Base-by-base conservation (phyloP, 257 asterid genomes). In the Capsicum pubescens region DNA sequence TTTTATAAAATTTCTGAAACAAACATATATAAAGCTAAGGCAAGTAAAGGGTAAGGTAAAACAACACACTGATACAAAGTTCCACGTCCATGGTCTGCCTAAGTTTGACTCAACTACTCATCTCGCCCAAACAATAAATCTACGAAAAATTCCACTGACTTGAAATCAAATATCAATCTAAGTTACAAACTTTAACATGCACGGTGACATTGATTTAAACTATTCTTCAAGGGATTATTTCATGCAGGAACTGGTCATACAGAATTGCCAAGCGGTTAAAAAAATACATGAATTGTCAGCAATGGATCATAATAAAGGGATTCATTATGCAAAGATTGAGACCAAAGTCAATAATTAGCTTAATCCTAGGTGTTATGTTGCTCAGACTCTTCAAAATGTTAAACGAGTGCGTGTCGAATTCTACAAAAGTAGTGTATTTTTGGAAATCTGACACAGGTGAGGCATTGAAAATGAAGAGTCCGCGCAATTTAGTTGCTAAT, bases 11-110 rank as follows among this genome's bases (percentile, higher is more conserved):
- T 74, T 74, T 74, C 61, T 50, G 59, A 46, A 6, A 11, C 17
- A 48, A 46, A 72, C 39, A 19, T 48, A 48, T 50, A 54, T 4
- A 14, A 42, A 4, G 39, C 79, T 36, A 78, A 50, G 85, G 76
- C 76, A 80, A 56, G 56, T 80, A 68, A 19, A 85, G 70, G 42
- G 83, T 59, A 60, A 48, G 83, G 56, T 56, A 71, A 9, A 50
- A 82, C 36, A 58, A 35, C 58, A 69, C n/a, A 48, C 79, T 0
- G 36, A 67, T 79, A 17, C 83, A 64, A 46, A 79, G 15, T 50
- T 50, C 36, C 70, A 63, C 42, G 16, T 63, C 15, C 42, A 63
- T 19, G 19, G 46, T 21, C 61, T 50, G 14, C 46, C 61, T 50
- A 74, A 74, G 61, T 36, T 50, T 74, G 61, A 74, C 44, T 50